These are phyloP conservation scores for Cladorrhinum samala DNA, from an alignment of 495 filamentous ascomycete species.

Conservation along the genomic window DNA sequence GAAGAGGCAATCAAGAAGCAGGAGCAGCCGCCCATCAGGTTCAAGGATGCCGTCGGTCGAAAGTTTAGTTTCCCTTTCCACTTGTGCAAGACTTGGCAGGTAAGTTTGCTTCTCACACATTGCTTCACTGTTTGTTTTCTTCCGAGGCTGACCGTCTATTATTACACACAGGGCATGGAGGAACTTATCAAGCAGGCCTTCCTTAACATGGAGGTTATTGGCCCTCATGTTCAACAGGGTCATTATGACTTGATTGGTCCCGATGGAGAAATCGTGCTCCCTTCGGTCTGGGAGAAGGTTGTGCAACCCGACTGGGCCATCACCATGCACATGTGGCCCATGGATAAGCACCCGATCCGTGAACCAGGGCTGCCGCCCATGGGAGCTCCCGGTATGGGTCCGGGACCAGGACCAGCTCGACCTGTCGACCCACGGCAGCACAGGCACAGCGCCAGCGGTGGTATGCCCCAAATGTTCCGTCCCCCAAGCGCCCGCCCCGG, in stretches of 20 bases:
- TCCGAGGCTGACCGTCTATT: neutral
- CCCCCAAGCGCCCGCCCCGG: slow-evolving; percentile 12
- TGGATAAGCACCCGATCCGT: slow-evolving; percentile 42
- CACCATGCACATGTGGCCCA: slow-evolving; percentile 97
- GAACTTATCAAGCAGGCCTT: slow-evolving; percentile 84
- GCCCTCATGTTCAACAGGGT: slow-evolving; percentile 73
- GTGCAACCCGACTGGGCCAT: slow-evolving; percentile 83
- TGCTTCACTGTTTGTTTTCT: neutral
- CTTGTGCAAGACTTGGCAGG: slow-evolving; percentile 73
- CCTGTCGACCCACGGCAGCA: neutral
- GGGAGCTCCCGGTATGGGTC: slow-evolving; percentile 15
- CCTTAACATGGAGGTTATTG: slow-evolving; percentile 74
- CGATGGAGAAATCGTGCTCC: slow-evolving; percentile 82
- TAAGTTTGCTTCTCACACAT: slow-evolving; percentile 34
- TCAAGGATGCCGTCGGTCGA: slow-evolving; percentile 79
- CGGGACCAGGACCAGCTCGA: neutral
- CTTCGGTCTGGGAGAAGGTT: slow-evolving; percentile 79
- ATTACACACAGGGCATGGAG: slow-evolving; percentile 63
- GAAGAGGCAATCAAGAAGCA: slow-evolving; percentile 50
- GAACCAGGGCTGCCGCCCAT: slow-evolving; percentile 7
- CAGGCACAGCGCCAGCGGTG: neutral
- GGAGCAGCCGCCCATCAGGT: slow-evolving; percentile 57
- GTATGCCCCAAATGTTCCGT: slow-evolving; percentile 11
- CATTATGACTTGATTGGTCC: slow-evolving; percentile 82
- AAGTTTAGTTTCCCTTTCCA: slow-evolving; percentile 84